These are phyloP conservation scores for Xylariaceae sp. DNA, from an alignment of 2,329 filamentous ascomycete genomes.

Conservation along the genomic window DNA sequence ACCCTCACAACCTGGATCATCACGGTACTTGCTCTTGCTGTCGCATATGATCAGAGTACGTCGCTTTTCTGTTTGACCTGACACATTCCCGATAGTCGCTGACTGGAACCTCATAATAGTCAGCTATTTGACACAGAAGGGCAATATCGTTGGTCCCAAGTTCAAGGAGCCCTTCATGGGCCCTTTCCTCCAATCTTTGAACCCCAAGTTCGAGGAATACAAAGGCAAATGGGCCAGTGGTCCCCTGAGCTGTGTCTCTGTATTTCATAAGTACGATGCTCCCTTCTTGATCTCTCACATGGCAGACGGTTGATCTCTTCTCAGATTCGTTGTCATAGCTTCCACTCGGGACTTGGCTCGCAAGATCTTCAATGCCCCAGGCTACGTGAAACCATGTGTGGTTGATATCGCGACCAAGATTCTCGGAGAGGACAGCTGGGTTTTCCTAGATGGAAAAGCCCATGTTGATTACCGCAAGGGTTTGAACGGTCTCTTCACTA, in stretches of 20 bases:
- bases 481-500: conserved; percentile 89
- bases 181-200: conserved; percentile 88
- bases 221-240: conserved; percentile 89
- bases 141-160: conserved; percentile 67
- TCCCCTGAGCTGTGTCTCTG: conserved; percentile 90
- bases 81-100: conserved; percentile 2
- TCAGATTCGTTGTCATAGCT: conserved; percentile 94
- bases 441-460: conserved; percentile 90
- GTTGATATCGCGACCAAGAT: conserved; percentile 94
- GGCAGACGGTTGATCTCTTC: conserved; percentile 4
- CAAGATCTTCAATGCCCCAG: conserved; percentile 93
- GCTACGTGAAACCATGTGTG: conserved; percentile 91
- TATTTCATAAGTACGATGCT: conserved; percentile 88
- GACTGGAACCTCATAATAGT: conserved; percentile 42
- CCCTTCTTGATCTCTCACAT: background rate
- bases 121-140: conserved; percentile 71
- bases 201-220: conserved; percentile 90
- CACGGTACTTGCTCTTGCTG: conserved; percentile 64
- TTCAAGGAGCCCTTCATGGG: conserved; percentile 86
- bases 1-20: conserved; percentile 60
- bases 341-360: conserved; percentile 92
- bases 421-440: conserved; percentile 88
- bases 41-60: conserved; percentile 89
- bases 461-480: conserved; percentile 98
- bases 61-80: conserved; percentile 13